These are phyloP conservation scores for Tricholoma terreum DNA, from an alignment of 768 basidiomycete species.

Conservation along the genomic window DNA sequence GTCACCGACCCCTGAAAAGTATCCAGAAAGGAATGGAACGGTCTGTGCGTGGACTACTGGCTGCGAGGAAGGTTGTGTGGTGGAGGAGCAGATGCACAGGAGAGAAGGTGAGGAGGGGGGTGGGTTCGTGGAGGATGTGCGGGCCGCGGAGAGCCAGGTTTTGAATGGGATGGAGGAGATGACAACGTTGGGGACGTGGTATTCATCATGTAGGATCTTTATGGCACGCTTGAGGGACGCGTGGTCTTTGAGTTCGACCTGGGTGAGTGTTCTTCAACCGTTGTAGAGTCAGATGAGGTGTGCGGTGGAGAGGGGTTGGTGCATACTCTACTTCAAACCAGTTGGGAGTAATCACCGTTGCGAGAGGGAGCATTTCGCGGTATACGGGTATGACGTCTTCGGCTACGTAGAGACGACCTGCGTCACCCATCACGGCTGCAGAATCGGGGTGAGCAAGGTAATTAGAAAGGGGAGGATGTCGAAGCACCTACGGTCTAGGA, in stretches of 20 bases:
- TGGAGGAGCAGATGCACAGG: conserved; percentile 84
- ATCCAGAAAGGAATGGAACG: conserved; percentile 80
- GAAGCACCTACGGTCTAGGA: conserved; percentile 80
- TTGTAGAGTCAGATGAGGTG: conserved; percentile 24
- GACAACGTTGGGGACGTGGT: conserved; percentile 81
- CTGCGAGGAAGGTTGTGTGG: conserved; percentile 26
- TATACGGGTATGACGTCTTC: conserved; percentile 86
- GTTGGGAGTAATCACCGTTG: conserved; percentile 94
- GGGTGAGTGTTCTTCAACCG: conserved; percentile 68
- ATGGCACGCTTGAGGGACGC: conserved; percentile 67
- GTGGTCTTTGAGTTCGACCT: conserved; percentile 62
- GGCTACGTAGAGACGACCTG: conserved; percentile 85
- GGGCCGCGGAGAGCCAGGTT: conserved; percentile 52
- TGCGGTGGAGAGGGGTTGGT: neutral
- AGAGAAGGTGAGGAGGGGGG: conserved; percentile 47
- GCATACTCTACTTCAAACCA: conserved; percentile 96
- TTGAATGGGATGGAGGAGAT: conserved; percentile 84
- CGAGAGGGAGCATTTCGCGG: conserved; percentile 70
- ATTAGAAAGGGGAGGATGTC: neutral
- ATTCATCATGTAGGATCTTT: conserved; percentile 67
- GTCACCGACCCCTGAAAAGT: conserved; percentile 96
- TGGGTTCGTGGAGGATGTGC: conserved; percentile 48
- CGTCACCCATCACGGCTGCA: conserved; percentile 91
- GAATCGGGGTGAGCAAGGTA: neutral
- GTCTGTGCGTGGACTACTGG: conserved; percentile 59